Base-by-base conservation (phyloP, 306 rosid species). In the Clitoria ternatea region DNA sequence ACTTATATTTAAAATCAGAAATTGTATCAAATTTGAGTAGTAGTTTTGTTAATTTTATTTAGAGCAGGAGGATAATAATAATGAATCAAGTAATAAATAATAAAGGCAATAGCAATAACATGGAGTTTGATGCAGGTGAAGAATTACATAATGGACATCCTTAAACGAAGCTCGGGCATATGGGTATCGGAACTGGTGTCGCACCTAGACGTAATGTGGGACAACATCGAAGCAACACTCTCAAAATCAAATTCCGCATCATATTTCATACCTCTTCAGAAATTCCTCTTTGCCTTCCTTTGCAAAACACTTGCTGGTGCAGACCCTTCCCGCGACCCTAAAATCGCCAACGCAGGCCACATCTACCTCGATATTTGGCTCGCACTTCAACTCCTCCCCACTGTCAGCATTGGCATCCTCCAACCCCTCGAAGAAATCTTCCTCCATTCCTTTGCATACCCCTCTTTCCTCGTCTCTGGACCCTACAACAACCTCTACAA, bases 391-490 rank as follows among this genome's bases (percentile, higher is more conserved):
- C 52, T 95, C 15, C 86, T 86, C 14, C 97, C 99, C 62, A 91
- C 90, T 0, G 47, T 86, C 26, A 61, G 80, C 64, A 54, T 91
- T 0, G 92, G 97, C 44, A 0, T 78, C 29, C 63, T 87, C 24
- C 99, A 91, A 77, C 99, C 99, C 4, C 83, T 95, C 0, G 99
- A 87, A 67, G 99, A 95, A 80, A 83, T 91, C 35, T 79, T 95
- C 66, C 84, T 95, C 24, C 99, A 95, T 64, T 95, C 99, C 18
- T 95, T 86, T 33, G 39, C 91, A 2, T 89, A 84, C 56, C 99
- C 99, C 0, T 87, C 53, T 43, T 78, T 82, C 63, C 91, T 91
- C 8, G 89, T 89, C 4, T 81, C 89, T 2, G 90, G 92, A 29
- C 87, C 66, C 69, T 95, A 95, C 87, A 81, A 74, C 0, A 70